Evolutionary conservation across 192 early-diverging fungal species (phyloP), one percentile per base, ranked within the genome.

Genomic region (Coemansia sp.): DNA sequence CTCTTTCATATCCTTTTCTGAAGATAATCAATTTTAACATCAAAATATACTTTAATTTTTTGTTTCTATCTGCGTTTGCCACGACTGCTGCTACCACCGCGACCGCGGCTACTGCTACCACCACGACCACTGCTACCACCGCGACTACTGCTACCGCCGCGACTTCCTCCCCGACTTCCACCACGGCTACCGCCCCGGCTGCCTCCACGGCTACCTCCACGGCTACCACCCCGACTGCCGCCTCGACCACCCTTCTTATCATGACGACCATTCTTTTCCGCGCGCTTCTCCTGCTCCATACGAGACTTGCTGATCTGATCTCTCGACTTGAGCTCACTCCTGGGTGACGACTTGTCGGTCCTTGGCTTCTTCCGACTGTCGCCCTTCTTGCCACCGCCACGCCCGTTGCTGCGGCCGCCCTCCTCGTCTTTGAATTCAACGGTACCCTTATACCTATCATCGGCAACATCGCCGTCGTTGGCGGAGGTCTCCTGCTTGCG

Each of bases 221-320:
- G 43, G 12, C 65, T 43, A 1, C 65, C 65, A 34, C 43, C 65
- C 13, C 65, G 22, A 7, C 66, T 36, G 16, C 66, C 66, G 8
- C 50, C 33, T 7, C 68, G 16, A 24, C 68, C 46, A 7, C 69
- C 67, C 47, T 58, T 58, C 41, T 66, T 72, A 18, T 27, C 40
- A 24, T 67, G 70, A 11, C 73, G 76, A 2, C 68, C 78, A 16
- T 67, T 73, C 65, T 95, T 96, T 43, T 87, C 94, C 41, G 87
- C 70, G 46, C 94, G 66, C 78, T 91, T 88, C 70, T 95, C 93
- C 79, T 90, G 90, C 22, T 61, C 69, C 62, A 89, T 78, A 46
- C 83, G 76, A 27, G 88, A 88, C 82, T 95, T 96, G 66, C 88
- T 88, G 66, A 98, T 95, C 79, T 94, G 88, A 43, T 87, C 86